Base-by-base conservation (phyloP, 352 stramenopile genomes). In the Aphanomyces astaci region DNA sequence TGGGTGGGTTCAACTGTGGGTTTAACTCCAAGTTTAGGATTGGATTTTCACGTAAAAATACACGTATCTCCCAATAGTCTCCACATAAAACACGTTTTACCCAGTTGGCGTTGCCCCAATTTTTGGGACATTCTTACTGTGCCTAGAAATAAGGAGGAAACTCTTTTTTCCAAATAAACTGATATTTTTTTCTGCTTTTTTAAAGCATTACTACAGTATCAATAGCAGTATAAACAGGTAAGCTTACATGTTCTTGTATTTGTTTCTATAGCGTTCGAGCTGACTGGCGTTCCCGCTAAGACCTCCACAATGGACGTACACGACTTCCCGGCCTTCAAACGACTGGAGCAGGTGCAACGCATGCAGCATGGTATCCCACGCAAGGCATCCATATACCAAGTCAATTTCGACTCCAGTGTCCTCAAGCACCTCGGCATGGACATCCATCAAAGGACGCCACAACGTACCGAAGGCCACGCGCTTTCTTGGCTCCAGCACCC, bases 271-370 rank as follows among this genome's bases (percentile, higher is more conserved):
- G 32, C 86, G 75, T 9, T 73, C 78, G 22, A 92, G 66, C 82
- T 93, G 92, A 13, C 78, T 85, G 30, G 72, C 59, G 64, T 95
- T 95, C 7, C 86, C 86, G 0, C 79, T 87, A 0, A 86, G 77
- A 10, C 86, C 86, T 36, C 86, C 86, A 0, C 83, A 91, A 73
- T 95, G 86, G 11, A 95, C 67, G 66, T 95, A 95, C 25, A 95
- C 55, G 19, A 95, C 54, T 63, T 92, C 75, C 4, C 82, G 72
- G 24, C 32, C 30, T 15, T 87, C 72, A 10, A 77, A 55, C n/a
- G n/a, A n/a, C 11, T 72, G 39, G 11, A 88, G 76, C 22, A 76
- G 73, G 9, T 24, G n/a, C 13, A 71, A 53, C 60, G 86, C 78
- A 27, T 75, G 72, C 45, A 95, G 88, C n/a, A 95, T 66, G 13